phyloP scores from a whole-genome alignment of 1,139 yeast genomes.

The Zygoascus meyerae region DNA sequence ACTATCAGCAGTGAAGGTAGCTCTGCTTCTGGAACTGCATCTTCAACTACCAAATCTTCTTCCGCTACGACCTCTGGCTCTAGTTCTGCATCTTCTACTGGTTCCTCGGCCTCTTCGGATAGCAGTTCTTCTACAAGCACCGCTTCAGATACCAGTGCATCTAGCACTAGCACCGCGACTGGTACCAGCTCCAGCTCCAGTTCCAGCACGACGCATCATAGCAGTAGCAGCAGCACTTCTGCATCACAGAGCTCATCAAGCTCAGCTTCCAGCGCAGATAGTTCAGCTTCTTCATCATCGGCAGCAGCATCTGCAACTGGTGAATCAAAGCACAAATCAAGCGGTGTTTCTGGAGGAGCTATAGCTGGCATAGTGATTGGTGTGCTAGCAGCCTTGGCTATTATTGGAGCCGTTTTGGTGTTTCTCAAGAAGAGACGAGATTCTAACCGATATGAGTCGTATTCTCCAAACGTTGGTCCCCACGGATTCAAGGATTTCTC shows the following conservation, averaged over 20 bases:
- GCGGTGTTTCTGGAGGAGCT: conserved; percentile 28
- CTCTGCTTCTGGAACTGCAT: conserved; percentile 20
- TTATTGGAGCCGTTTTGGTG: conserved; percentile 43
- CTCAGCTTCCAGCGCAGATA: not conserved
- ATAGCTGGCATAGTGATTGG: conserved; percentile 33
- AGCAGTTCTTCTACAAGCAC: conserved; percentile 15
- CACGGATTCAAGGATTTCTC: conserved; percentile 26
- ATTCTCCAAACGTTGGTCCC: conserved; percentile 25
- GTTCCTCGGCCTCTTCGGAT: conserved; percentile 12
- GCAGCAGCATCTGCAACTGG: not conserved
- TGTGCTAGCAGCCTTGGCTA: conserved; percentile 33
- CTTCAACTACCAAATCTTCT: conserved; percentile 23
- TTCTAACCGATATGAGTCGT: conserved; percentile 47
- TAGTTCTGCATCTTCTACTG: conserved; percentile 11
- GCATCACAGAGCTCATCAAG: not conserved
- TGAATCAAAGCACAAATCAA: conserved; percentile 25
- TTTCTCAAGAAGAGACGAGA: conserved; percentile 41
- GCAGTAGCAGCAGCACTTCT: conserved; percentile 44
- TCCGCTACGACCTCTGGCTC: conserved; percentile 18
- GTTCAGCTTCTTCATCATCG: not conserved
- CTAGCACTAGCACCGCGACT: conserved; percentile 16
- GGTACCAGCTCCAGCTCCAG: conserved; percentile 16
- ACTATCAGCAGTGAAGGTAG: conserved; percentile 18
- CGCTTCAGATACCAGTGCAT: conserved; percentile 13
- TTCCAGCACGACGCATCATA: conserved; percentile 8